phyloP scores from a whole-genome alignment of 345 rosid species.

The Raphanus sativus region DNA sequence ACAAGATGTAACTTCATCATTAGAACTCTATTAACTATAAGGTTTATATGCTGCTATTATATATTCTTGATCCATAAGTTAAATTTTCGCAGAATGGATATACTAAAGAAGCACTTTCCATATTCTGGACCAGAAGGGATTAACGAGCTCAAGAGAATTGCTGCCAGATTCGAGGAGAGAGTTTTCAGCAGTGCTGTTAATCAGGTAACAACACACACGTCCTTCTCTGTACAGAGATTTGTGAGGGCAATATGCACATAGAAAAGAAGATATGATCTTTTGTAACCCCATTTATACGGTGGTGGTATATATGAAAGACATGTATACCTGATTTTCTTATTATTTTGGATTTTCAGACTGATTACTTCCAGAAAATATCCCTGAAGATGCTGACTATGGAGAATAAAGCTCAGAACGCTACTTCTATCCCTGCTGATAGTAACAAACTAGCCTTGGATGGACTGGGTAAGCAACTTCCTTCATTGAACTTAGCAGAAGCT shows the following conservation, averaged over 20 bases:
- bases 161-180: neutral
- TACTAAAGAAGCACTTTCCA: neutral
- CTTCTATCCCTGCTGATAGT: conserved; percentile 41
- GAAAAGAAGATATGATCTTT: no score
- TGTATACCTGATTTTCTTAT: neutral
- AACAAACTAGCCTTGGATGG: conserved; percentile 30
- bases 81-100: neutral
- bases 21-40: neutral
- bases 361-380: neutral
- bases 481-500: neutral
- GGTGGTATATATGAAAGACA: neutral
- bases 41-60: neutral
- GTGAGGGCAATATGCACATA: no score
- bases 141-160: neutral
- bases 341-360: neutral
- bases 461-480: conserved; percentile 16
- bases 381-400: conserved; percentile 1
- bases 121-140: neutral
- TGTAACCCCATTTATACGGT: no score
- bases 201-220: neutral
- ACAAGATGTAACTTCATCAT: conserved; percentile 51
- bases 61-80: no score
- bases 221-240: neutral
- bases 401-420: conserved; percentile 15
- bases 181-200: neutral